Evolutionary conservation across 306 rosid genomes (phyloP).

Genomic region (Quercus gilva): DNA sequence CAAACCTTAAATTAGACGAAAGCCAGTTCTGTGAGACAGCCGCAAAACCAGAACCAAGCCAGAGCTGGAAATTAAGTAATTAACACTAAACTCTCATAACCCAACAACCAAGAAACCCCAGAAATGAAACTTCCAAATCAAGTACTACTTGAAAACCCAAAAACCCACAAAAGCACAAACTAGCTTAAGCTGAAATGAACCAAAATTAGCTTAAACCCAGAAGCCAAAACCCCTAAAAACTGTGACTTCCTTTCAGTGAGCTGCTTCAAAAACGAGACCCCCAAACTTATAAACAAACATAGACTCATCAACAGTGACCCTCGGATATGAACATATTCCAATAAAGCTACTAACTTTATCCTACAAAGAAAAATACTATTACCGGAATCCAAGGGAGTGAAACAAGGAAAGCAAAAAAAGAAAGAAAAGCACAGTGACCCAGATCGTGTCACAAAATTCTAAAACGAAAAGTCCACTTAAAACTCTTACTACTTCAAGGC

Average conservation of each 20-base stretch:
- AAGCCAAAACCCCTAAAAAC: conserved; percentile 16
- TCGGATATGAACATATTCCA: conserved; percentile 42
- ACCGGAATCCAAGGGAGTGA: conserved; percentile 56
- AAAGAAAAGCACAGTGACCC: conserved; percentile 34
- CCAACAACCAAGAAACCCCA: background rate
- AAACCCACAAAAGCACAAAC: background rate
- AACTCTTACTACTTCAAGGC: conserved; percentile 22
- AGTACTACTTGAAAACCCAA: background rate
- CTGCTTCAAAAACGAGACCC: conserved; percentile 13
- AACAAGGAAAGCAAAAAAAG: conserved; percentile 30
- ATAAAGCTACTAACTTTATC: conserved; percentile 45
- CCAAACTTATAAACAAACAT: conserved; percentile 24
- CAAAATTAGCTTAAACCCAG: conserved; percentile 5
- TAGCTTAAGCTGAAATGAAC: background rate
- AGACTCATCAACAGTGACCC: conserved; percentile 22
- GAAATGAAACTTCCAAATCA: background rate
- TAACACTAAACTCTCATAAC: background rate
- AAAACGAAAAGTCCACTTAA: conserved; percentile 32
- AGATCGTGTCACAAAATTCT: conserved; percentile 37
- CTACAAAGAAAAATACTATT: conserved; percentile 23
- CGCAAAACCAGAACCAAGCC: background rate
- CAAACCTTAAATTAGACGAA: background rate
- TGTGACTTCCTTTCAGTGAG: conserved; percentile 14
- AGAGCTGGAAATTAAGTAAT: background rate
- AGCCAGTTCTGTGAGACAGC: conserved; percentile 2